phyloP scores from a whole-genome alignment of 371 early-diverging fungal genomes.

The Mortierella sp. region DNA sequence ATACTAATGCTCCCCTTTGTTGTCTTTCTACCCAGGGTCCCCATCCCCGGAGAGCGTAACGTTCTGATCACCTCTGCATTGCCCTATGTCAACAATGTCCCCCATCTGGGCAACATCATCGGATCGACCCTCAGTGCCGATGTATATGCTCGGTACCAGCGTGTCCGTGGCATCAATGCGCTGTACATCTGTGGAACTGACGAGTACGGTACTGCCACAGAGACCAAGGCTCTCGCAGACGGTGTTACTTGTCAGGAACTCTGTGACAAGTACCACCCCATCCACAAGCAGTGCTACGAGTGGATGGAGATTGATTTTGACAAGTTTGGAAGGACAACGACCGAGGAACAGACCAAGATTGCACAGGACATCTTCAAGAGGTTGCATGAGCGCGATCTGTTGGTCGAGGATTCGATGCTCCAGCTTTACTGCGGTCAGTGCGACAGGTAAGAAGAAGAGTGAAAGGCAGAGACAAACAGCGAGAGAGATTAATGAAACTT shows the following conservation, averaged over 20 bases:
- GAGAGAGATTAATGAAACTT: too few species aligned
- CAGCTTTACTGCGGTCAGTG: conserved; percentile 96
- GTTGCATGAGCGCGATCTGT: conserved; percentile 81
- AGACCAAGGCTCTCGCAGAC: conserved; percentile 98
- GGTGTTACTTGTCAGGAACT: conserved; percentile 91
- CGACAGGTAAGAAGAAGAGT: conserved; percentile 68
- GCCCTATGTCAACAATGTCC: conserved; percentile 99
- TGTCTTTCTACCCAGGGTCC: conserved; percentile 59
- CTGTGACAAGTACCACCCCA: conserved; percentile 95
- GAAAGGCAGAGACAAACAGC: too few species aligned
- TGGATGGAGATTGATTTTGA: conserved; percentile 98
- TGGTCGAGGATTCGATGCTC: conserved; percentile 82
- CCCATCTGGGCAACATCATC: conserved; percentile 99
- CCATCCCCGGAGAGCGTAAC: conserved; percentile 80
- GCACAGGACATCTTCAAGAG: conserved; percentile 94
- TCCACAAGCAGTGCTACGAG: conserved; percentile 94
- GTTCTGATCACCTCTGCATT: conserved; percentile 98
- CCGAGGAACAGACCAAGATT: conserved; percentile 91
- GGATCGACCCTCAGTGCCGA: conserved; percentile 99
- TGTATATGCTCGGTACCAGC: conserved; percentile 93
- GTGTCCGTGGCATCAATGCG: conserved; percentile 91
- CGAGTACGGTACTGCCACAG: conserved; percentile 99
- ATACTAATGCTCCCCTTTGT: not conserved
- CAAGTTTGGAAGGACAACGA: conserved; percentile 97
- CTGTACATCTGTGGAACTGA: conserved; percentile 99